phyloP scores from a whole-genome alignment of 495 filamentous ascomycete species.

The Penicillium salamii region DNA sequence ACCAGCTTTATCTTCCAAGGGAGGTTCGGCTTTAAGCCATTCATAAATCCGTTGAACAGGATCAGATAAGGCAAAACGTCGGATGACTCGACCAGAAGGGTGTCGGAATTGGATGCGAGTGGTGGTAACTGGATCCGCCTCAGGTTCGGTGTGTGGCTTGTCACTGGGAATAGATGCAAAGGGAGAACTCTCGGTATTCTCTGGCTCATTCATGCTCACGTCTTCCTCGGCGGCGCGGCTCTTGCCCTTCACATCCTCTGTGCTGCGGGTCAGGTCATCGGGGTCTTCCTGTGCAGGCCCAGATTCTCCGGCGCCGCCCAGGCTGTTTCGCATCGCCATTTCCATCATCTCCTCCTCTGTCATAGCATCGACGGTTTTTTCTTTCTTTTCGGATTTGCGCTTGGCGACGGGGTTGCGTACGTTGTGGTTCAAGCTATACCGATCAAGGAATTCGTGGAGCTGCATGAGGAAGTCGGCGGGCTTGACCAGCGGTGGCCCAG shows the following conservation, averaged over 20 bases:
- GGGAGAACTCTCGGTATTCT: conserved; percentile 34
- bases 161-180: conserved; percentile 68
- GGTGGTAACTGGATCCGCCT: conserved; percentile 60
- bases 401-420: conserved; percentile 90
- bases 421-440: conserved; percentile 83
- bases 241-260: conserved; percentile 61
- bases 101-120: conserved; percentile 92
- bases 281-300: conserved; percentile 61
- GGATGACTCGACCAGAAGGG: conserved; percentile 74
- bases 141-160: conserved; percentile 75
- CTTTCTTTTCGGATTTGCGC: conserved; percentile 68
- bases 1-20: conserved; percentile 69
- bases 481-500: conserved; percentile 72
- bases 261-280: conserved; percentile 74
- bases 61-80: conserved; percentile 78
- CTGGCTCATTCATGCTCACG: conserved; percentile 29
- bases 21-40: conserved; percentile 84
- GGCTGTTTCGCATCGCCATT: conserved; percentile 84
- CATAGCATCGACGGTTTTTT: conserved; percentile 77
- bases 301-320: conserved; percentile 43
- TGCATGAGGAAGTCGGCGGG: conserved; percentile 83
- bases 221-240: conserved; percentile 49
- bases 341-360: conserved; percentile 97
- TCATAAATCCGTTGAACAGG: conserved; percentile 83
- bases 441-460: conserved; percentile 90